A percentile compares a stretch with the other conserved stretches of the same genome.
Conservation (phyloP, 805 yeast genomes). For the Wickerhamomyces strasburgensis region DNA sequence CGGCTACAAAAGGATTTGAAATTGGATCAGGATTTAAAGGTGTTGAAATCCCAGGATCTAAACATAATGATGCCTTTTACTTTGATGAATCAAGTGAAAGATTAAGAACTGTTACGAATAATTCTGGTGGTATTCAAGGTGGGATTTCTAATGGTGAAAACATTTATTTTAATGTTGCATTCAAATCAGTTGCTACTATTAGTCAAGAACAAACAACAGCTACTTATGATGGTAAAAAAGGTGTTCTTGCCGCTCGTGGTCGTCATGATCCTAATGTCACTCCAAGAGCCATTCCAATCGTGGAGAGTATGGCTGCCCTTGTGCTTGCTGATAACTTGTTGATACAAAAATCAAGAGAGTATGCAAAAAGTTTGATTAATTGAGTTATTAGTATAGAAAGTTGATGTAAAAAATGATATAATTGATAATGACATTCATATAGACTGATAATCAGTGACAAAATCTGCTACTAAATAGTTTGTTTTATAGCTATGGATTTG, state of each 20-base stretch:
- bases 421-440: no score
- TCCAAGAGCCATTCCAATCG: conserved; percentile 97
- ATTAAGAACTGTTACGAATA: conserved; percentile 83
- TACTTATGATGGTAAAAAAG: conserved; percentile 82
- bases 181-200: conserved; percentile 97
- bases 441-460: no score
- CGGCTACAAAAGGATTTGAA: conserved; percentile 98
- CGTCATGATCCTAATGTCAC: conserved; percentile 99
- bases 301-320: conserved; percentile 97
- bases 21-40: conserved; percentile 96
- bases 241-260: conserved; percentile 91
- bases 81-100: conserved; percentile 53
- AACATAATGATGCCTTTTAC: conserved; percentile 87
- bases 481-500: no score
- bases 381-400: no score
- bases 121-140: conserved; percentile 97
- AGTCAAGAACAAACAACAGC: conserved; percentile 88
- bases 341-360: conserved; percentile 82
- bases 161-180: conserved; percentile 91
- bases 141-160: conserved; percentile 96
- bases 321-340: conserved; percentile 82
- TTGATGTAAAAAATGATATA: no score
- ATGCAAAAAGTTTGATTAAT: conserved; percentile 28
- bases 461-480: no score
- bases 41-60: conserved; percentile 82